A percentile compares a stretch with the other conserved stretches of the same genome.
These are phyloP conservation scores for Simmondsia chinensis DNA, from an alignment of 148 eudicot genomes.

Conservation along the genomic window DNA sequence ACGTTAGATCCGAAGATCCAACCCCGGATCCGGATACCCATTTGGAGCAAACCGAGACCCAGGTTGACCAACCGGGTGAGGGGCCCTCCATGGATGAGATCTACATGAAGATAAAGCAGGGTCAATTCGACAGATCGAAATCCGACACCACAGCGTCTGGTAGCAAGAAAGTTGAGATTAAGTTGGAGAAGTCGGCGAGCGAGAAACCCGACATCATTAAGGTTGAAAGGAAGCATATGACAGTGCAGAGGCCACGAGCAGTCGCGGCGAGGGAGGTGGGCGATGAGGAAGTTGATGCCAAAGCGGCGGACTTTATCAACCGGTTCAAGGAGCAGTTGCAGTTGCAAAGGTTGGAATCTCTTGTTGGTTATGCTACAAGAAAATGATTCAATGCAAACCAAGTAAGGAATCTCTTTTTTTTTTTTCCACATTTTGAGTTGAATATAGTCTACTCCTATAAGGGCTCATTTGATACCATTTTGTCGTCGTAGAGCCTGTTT, in stretches of 20 bases:
- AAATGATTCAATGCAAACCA: slow-evolving; percentile 31
- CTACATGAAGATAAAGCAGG: slow-evolving; percentile 30
- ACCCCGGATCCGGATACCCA: slow-evolving; percentile 2
- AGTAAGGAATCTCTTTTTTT: slow-evolving; percentile 3
- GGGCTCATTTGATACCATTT: too few species aligned
- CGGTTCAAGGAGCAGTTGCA: slow-evolving; percentile 55
- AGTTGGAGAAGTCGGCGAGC: slow-evolving; percentile 67
- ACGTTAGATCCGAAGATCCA: neutral
- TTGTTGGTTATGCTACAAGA: slow-evolving; percentile 49
- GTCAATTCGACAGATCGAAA: slow-evolving; percentile 31
- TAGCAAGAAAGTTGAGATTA: slow-evolving; percentile 42
- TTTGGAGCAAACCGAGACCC: neutral
- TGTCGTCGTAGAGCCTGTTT: too few species aligned
- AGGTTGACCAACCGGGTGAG: slow-evolving; percentile 14
- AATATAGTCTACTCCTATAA: too few species aligned
- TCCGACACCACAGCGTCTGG: slow-evolving; percentile 47
- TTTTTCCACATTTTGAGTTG: neutral
- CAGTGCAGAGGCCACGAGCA: slow-evolving; percentile 27
- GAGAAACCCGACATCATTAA: slow-evolving; percentile 16
- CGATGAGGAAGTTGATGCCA: slow-evolving; percentile 62
- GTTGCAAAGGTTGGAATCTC: slow-evolving; percentile 64
- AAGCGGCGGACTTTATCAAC: slow-evolving; percentile 82
- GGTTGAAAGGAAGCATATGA: slow-evolving; percentile 10
- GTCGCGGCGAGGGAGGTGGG: slow-evolving; percentile 28
- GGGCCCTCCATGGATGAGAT: slow-evolving; percentile 48